Conservation (phyloP, 1,139 yeast species). For the Debaryomycetaceae sp. region DNA sequence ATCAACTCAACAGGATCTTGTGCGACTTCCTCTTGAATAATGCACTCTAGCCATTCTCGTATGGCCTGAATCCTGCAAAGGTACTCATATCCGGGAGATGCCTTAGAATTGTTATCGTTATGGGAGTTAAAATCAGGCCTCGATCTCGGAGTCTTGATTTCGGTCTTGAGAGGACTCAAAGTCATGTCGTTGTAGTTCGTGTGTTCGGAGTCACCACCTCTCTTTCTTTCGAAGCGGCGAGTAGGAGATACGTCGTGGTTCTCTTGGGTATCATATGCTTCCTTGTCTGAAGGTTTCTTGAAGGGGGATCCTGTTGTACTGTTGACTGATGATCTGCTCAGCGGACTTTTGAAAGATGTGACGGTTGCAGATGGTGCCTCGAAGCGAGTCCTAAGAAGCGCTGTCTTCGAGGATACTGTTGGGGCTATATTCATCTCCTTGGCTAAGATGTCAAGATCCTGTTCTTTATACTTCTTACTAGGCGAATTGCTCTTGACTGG, state of each 20-base stretch:
- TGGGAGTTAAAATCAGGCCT: constrained; percentile 14
- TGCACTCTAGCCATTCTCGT: constrained; percentile 48
- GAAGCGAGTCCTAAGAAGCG: constrained; percentile 31
- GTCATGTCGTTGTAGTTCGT: background rate
- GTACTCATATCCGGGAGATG: constrained; percentile 64
- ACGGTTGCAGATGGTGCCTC: constrained; percentile 47
- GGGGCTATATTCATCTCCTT: constrained; percentile 33
- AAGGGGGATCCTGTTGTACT: constrained; percentile 19
- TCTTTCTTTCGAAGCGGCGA: constrained; percentile 18
- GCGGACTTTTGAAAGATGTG: constrained; percentile 37
- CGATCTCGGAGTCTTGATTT: constrained; percentile 13
- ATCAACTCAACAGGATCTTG: constrained; percentile 54
- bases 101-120: constrained; percentile 25
- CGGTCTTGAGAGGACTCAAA: background rate
- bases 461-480: constrained; percentile 13
- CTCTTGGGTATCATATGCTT: background rate
- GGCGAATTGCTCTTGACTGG: constrained; percentile 27
- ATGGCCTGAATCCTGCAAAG: constrained; percentile 87
- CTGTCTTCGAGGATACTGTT: constrained; percentile 24
- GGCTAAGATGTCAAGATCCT: constrained; percentile 41
- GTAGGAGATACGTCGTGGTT: constrained; percentile 15
- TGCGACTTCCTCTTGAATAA: constrained; percentile 47
- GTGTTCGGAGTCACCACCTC: constrained; percentile 6
- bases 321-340: constrained; percentile 17
- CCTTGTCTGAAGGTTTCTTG: constrained; percentile 8